These are phyloP conservation scores for Lentinula sp. DNA, from an alignment of 768 basidiomycete genomes.

Conservation along the genomic window DNA sequence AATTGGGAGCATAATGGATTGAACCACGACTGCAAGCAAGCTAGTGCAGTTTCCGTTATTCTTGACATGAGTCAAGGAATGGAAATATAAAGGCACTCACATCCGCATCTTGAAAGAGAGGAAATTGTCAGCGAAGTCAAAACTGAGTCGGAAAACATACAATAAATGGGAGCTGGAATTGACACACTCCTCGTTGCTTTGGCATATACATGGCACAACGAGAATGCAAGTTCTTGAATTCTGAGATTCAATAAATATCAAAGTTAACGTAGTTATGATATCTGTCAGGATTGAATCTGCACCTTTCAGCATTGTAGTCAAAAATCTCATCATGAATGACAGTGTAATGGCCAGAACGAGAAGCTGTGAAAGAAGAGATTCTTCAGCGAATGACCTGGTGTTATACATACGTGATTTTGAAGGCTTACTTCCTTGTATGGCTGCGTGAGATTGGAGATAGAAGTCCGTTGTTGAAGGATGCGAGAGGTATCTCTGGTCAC, in stretches of 20 bases:
- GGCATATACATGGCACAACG: constrained; percentile 48
- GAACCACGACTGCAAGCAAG: neutral
- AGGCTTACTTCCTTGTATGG: constrained; percentile 42
- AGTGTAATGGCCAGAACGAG: constrained; percentile 45
- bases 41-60: neutral
- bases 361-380: constrained; percentile 1
- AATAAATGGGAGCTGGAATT: constrained; percentile 57
- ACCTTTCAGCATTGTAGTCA: neutral
- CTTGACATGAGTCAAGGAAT: neutral
- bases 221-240: constrained; percentile 39
- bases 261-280: neutral
- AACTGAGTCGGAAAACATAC: constrained; percentile 25
- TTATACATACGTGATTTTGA: too few species aligned
- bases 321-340: constrained; percentile 37
- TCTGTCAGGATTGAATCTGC: neutral
- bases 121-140: neutral
- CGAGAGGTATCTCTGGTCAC: constrained; percentile 30
- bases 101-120: constrained; percentile 6
- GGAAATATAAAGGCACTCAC: neutral
- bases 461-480: constrained; percentile 44
- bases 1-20: neutral
- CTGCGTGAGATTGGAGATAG: constrained; percentile 52
- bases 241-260: neutral
- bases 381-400: neutral
- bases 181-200: constrained; percentile 52